Evolutionary conservation across 73 alveolate species (phyloP).

Genomic region (Symbiodinium natans): DNA sequence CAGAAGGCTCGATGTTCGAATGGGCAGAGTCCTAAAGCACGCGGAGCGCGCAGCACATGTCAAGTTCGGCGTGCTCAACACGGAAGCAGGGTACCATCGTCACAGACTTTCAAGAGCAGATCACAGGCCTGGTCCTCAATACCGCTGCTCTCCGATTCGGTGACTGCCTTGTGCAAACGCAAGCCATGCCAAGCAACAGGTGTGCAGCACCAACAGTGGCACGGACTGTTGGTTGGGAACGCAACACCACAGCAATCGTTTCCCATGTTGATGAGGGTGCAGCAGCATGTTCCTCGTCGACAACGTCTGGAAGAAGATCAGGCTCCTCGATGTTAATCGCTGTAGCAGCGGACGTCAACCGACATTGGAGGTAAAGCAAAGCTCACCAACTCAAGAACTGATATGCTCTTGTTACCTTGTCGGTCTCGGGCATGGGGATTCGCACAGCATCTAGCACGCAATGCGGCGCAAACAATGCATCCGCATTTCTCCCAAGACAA

Average conservation of each 20-base stretch:
- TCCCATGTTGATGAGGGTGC: no score
- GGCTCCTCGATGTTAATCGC: neutral
- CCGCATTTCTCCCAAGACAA: neutral
- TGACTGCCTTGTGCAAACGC: neutral
- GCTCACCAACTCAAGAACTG: neutral
- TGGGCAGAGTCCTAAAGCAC: neutral
- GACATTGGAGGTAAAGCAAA: neutral
- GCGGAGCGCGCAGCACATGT: no score
- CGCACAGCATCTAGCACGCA: neutral
- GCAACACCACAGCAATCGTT: no score
- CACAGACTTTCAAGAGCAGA: neutral
- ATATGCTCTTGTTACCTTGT: neutral
- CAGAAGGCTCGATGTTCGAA: neutral
- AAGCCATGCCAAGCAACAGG: neutral
- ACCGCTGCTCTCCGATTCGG: neutral
- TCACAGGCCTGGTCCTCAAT: neutral
- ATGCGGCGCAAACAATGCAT: neutral
- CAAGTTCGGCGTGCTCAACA: no score
- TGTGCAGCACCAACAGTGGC: neutral
- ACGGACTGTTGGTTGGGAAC: neutral
- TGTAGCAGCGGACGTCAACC: no score
- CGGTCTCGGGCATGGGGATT: neutral
- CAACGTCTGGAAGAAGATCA: neutral
- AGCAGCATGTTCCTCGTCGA: neutral
- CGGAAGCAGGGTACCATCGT: neutral